phyloP scores from a whole-genome alignment of 177 flowering plant species.

The Vitis hybrid region DNA sequence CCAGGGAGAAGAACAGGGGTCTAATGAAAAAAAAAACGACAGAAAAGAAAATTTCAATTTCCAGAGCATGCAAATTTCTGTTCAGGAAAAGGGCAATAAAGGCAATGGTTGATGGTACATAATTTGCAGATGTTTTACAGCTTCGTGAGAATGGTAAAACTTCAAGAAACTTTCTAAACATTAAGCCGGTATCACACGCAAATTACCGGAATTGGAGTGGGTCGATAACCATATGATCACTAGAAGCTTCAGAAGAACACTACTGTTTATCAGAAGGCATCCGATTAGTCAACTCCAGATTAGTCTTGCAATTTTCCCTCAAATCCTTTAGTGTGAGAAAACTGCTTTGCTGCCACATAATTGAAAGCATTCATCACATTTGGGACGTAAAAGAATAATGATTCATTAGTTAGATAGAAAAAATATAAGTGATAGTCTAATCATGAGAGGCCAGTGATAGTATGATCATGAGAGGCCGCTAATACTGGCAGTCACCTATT shows the following conservation, averaged over 20 bases:
- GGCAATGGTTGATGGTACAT: too few relatives aligned
- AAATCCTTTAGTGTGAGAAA: conserved; percentile 48
- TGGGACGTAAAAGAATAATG: not conserved
- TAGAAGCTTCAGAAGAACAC: conserved; percentile 7
- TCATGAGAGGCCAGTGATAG: too few relatives aligned
- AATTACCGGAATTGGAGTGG: not conserved
- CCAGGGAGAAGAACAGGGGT: too few relatives aligned
- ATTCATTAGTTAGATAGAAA: not conserved
- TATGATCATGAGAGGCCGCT: too few relatives aligned
- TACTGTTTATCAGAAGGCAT: conserved; percentile 31
- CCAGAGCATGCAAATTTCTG: too few relatives aligned
- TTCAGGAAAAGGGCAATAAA: too few relatives aligned
- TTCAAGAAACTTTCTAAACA: not conserved
- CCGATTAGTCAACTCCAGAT: conserved; percentile 47
- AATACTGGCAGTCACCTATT: too few relatives aligned
- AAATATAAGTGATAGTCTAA: too few relatives aligned
- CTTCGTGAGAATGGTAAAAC: not conserved
- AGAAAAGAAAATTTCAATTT: too few relatives aligned
- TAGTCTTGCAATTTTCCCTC: conserved; percentile 68
- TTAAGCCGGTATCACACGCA: not conserved
- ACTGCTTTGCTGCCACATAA: conserved; percentile 58
- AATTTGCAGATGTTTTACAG: not conserved
- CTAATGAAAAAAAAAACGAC: too few relatives aligned
- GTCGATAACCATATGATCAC: too few relatives aligned
- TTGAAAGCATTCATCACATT: conserved; percentile 6